Evolutionary conservation across 2,329 filamentous ascomycete species (phyloP), one percentile per base, ranked within the genome.

Genomic region (Fusarium udum): DNA sequence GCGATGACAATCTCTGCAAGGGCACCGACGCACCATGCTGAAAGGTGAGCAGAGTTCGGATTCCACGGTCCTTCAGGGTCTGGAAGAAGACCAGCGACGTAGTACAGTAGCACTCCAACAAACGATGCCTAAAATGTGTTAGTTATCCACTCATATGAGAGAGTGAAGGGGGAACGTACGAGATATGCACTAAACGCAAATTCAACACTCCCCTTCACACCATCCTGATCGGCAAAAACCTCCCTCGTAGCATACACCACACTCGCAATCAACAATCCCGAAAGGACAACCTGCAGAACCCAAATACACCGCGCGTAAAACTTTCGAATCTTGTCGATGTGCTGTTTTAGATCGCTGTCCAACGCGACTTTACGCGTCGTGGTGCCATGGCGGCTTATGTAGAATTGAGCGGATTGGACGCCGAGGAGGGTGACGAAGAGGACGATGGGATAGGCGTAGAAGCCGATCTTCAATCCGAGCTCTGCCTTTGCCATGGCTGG

Each of bases 11-110:
- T 72, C 69, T 85, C 83, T 6, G 82, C 56, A 18, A 84, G 71
- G 2, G 79, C 69, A 31, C 76, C 83, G 1, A 78, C 64, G 53
- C 81, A 73, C 83, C 83, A 85, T 5, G 83, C 82, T 52, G 76
- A 78, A 62, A 79, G 76, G 43, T 85, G 83, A 26, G 83, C 72
- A 24, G 78, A 67, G 15, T 76, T 77, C 3, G 83, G 84, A 9
- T 80, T 79, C 84, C 84, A 85, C 12, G 84, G 84, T 2, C 84
- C 84, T 69, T 85, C 83, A 2, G 84, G 84, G 43, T 85, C 82
- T 7, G 84, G 84, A 12, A 85, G 78, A 56, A 85, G 73, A 6
- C 84, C 84, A 28, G 82, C 81, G 7, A 84, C 65, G 51, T 83
- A 85, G 68, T 84, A 85, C 7, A 85, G 79, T 9, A 84, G 48